Base-by-base conservation (phyloP, 2,329 filamentous ascomycete genomes). In the Periconia digitata region DNA sequence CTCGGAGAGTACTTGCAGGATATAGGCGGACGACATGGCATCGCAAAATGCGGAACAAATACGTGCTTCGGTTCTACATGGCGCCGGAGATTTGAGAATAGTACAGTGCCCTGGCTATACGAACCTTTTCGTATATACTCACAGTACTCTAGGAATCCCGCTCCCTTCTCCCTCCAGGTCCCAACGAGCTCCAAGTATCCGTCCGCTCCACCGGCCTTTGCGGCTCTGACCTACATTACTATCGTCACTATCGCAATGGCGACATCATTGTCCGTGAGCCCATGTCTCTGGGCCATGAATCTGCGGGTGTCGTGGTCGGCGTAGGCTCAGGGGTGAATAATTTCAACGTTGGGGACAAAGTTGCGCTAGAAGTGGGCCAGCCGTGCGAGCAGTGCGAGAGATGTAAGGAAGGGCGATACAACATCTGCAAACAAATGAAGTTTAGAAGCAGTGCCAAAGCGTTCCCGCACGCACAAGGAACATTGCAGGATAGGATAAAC, bases 291-390 rank as follows among this genome's bases (percentile, higher is more conserved):
- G 85, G 85, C 58, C 85, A 89, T 68, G 85, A 88, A 68, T 92
- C 90, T 13, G 82, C 90, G 8, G 92, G 91, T 50, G 86, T 89
- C 22, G 79, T 97, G 35, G 83, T 90, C 45, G 81, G 82, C 39
- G 77, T 89, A 35, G 91, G 90, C 17, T 68, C 79, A 1, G 76
- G 75, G 12, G 86, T 90, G 6, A 83, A 75, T 37, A 74, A 72
- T 24, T 82, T 95, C 54, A 75, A 82, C 58, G 67, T 79, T 10
- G 92, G 92, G 49, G 92, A 96, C 74, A 85, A 89, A 60, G 87
- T 96, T 17, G 91, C 92, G n/a, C 78, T 97, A 36, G 92, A 97
- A 78, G 92, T 95, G 13, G 92, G 92, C 43, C 82, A 89, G 44
- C 90, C 91, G 1, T 97, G 92, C 76, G 85, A 88, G 34, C 63